These are phyloP conservation scores for Fusarium nurragi DNA, from an alignment of 2,329 filamentous ascomycete genomes.

Conservation along the genomic window DNA sequence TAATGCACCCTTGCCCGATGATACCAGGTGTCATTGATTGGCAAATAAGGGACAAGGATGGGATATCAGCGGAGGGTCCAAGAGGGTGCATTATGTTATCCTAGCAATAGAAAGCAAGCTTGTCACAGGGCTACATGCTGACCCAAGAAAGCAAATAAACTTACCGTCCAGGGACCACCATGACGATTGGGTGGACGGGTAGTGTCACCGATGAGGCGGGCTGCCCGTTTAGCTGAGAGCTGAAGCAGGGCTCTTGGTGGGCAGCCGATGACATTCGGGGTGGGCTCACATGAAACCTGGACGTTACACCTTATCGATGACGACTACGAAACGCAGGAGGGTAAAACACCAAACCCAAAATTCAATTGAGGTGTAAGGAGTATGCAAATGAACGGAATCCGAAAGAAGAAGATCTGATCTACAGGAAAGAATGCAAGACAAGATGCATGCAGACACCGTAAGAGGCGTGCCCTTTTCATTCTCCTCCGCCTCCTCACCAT, in stretches of 20 bases:
- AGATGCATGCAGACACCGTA: not conserved
- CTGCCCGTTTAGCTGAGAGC: conserved; percentile 32
- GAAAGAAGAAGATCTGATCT: not conserved
- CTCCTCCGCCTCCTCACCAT: not conserved
- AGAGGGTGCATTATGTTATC: not conserved
- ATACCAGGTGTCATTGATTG: conserved; percentile 21
- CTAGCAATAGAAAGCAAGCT: not conserved
- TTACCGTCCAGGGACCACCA: conserved; percentile 11
- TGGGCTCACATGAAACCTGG: conserved; percentile 35
- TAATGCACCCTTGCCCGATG: conserved; percentile 11
- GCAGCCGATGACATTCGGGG: conserved; percentile 34
- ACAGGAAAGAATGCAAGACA: not conserved
- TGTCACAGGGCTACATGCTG: not conserved
- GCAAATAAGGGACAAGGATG: not conserved
- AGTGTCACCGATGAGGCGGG: conserved; percentile 37
- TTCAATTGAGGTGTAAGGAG: not conserved
- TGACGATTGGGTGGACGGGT: conserved; percentile 9
- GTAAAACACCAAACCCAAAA: conserved; percentile 9
- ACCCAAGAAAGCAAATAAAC: conserved; percentile 16
- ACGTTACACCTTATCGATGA: conserved; percentile 28
- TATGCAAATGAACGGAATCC: not conserved
- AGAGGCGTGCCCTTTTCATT: not conserved
- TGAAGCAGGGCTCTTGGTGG: conserved; percentile 29
- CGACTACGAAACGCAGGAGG: conserved; percentile 28
- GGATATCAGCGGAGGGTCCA: not conserved